Evolutionary conservation across 768 basidiomycete genomes (phyloP), one percentile per base, ranked within the genome.

Genomic region (Lactarius vividus): DNA sequence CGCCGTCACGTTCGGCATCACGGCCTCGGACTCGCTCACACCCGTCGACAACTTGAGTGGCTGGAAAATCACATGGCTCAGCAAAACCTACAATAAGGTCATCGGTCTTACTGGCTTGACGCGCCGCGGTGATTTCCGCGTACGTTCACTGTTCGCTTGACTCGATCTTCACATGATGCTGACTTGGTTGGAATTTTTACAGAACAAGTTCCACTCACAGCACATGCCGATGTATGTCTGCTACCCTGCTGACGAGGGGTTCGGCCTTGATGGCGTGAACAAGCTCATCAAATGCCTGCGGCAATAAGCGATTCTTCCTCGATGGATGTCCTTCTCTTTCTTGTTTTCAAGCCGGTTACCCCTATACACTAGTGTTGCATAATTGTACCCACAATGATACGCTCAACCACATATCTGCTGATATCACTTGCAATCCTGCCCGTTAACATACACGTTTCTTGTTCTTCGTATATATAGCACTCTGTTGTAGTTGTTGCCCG

Each of bases 221-320:
- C 73, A 76, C 29, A 73, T 78, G 35, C 77, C 77, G 2, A 82
- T 83, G 79, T 84, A 83, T 67, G 79, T 84, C 10, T 83, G 82
- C 71, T 83, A 82, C 66, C 82, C 83, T 3, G 60, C 71, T 5
- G 75, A 78, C 3, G 77, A 84, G 11, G 80, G 78, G 2, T 82
- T 84, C 62, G 81, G 81, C 18, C 65, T 82, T 8, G 80, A 83
- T 42, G 79, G 80, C 7, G 77, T 81, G 53, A 79, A 81, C 52
- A 75, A 77, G 13, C 62, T 84, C 33, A 70, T 82, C 66, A 82
- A 79, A 67, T 61, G 53, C 49, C 39, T 70, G 58, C 69, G 69
- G 26, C 69, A 70, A 44, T 70, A 26, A 68, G 35, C 35, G 35
- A 37, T 37, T 37, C 11, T 37, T 33, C 11, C 11, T 57, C 29